Base-by-base conservation (phyloP, 2,329 filamentous ascomycete genomes). In the Fusarium sp. region DNA sequence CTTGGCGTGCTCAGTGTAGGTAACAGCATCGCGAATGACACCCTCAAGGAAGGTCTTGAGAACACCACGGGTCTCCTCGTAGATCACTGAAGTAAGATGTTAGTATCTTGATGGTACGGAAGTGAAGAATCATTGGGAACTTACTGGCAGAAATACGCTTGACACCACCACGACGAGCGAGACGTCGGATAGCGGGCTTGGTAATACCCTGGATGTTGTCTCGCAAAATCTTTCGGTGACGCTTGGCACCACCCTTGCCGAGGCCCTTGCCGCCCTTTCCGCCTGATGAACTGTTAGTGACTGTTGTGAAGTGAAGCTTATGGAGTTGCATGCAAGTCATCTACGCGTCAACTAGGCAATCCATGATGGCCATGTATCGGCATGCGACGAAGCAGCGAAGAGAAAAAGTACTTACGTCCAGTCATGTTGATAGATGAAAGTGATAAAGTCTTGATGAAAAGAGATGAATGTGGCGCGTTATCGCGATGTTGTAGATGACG, bases 131-230 rank as follows among this genome's bases (percentile, higher is more conserved):
- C 8, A 61, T 84, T 6, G 38, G 31, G 9, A 66, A 85, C 88
- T 82, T 89, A 93, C 91, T 97, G 82, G 94, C 94, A 79, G 94
- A 97, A 80, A 98, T 98, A 97, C 94, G 94, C 93, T 98, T 98
- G 89, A 98, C 94, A 94, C 94, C 94, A 84, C 94, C 94, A 96
- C 94, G 94, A 86, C 94, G 94, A 74, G 94, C 94, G 82, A 98
- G 94, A 97, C 94, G 94, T 80, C 94, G 92, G 85, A 98, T 98
- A 79, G 94, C 94, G 78, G 94, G 94, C 92, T 98, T 98, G 80
- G 94, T 98, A 82, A 98, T 98, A 86, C 94, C 94, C 88, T 98
- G 94, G 81, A 98, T 98, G 92, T 97, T 98, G 92, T 97, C 94
- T 85, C 94, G 93, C 84, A 98, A 89, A 88, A 98, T 98, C 93